Conservation (phyloP, 495 filamentous ascomycete species). For the Hypoxylon trugodes region DNA sequence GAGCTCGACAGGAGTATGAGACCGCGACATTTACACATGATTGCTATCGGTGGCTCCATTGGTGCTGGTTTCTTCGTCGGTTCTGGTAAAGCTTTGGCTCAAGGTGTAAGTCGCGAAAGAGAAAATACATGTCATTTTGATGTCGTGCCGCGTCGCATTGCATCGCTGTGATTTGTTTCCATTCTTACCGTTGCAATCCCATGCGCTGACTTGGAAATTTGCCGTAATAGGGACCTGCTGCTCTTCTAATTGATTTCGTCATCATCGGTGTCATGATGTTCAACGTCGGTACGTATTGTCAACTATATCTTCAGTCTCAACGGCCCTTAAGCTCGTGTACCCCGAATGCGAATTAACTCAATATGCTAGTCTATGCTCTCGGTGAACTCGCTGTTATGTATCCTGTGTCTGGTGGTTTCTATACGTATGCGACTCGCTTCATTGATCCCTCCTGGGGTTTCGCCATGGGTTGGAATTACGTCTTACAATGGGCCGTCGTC, state of each 20-base stretch:
- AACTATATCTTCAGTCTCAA: background rate
- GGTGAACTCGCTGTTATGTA: constrained; percentile 79
- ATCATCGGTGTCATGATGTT: constrained; percentile 66
- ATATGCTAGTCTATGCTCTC: constrained; percentile 66
- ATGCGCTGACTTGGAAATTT: constrained; percentile 1
- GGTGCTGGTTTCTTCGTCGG: constrained; percentile 70
- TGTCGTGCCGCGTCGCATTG: background rate
- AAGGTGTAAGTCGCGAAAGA: constrained; percentile 48
- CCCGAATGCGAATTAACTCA: constrained; percentile 9
- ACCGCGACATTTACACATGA: constrained; percentile 76
- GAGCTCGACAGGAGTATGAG: constrained; percentile 69
- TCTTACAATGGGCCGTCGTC: constrained; percentile 69
- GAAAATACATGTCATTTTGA: background rate
- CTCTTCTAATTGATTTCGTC: constrained; percentile 61
- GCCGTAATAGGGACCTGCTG: constrained; percentile 55
- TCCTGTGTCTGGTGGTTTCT: constrained; percentile 67
- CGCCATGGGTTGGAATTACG: constrained; percentile 86
- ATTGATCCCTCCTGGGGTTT: constrained; percentile 84
- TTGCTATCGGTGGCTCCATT: constrained; percentile 77
- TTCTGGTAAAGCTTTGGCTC: constrained; percentile 56
- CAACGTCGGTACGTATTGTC: constrained; percentile 51
- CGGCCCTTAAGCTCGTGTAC: too few relatives aligned
- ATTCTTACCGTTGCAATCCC: background rate
- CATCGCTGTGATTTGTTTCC: background rate
- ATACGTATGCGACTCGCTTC: constrained; percentile 75